Conservation (phyloP, 371 early-diverging fungal species). For the Dipsacomyces acuminosporus region DNA sequence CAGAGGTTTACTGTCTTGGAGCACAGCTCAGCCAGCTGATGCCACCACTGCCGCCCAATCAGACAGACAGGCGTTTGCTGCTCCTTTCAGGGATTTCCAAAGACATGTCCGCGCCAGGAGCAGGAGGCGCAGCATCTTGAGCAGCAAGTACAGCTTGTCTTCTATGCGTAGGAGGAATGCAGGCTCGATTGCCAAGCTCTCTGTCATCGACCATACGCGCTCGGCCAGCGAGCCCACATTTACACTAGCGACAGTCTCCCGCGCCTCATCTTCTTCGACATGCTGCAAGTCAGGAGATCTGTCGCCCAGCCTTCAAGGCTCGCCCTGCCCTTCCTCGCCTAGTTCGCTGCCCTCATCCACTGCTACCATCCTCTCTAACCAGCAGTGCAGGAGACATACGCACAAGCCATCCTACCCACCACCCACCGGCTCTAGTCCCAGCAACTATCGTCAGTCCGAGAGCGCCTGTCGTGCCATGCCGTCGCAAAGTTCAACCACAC, state of each 20-base stretch:
- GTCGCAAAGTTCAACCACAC: constrained; percentile 4
- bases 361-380: constrained; percentile 2
- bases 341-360: constrained; percentile 3
- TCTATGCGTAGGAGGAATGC: constrained; percentile 25
- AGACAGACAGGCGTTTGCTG: not conserved
- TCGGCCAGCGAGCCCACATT: constrained; percentile 30
- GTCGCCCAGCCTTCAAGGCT: too few relatives aligned
- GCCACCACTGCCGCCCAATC: not conserved
- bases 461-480: not conserved
- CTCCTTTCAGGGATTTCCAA: constrained; percentile 23
- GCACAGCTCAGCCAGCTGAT: constrained; percentile 14
- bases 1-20: constrained; percentile 39
- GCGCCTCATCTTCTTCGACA: too few relatives aligned
- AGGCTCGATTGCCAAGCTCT: not conserved
- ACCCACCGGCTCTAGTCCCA: constrained; percentile 9
- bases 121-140: constrained; percentile 35
- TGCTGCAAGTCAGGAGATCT: too few relatives aligned
- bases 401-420: constrained; percentile 8
- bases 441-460: constrained; percentile 8
- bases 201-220: constrained; percentile 27
- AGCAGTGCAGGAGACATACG: not conserved
- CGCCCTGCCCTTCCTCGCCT: not conserved
- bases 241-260: too few relatives aligned
- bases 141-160: constrained; percentile 28
- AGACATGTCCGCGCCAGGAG: constrained; percentile 31